These are phyloP conservation scores for Sporisorium graminicola DNA, from an alignment of 1,284 basidiomycete genomes.

Conservation along the genomic window DNA sequence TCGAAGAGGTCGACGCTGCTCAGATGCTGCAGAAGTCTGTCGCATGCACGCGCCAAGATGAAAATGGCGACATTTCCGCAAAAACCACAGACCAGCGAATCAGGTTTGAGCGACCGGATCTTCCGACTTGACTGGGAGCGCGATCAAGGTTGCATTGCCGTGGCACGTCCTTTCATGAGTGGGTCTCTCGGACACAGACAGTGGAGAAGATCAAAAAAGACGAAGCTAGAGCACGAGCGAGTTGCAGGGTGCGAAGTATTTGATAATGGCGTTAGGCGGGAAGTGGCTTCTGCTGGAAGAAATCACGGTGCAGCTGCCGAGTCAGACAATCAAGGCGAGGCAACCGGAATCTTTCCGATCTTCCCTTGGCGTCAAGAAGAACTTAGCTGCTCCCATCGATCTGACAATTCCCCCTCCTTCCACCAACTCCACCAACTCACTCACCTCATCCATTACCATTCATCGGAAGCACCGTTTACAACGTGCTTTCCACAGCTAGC, in stretches of 20 bases:
- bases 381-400: too few relatives aligned
- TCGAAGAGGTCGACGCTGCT: not conserved
- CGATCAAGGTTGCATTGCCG: conserved; percentile 3
- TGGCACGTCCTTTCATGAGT: not conserved
- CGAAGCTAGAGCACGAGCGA: too few relatives aligned
- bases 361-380: not conserved
- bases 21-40: too few relatives aligned
- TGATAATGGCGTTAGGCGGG: conserved; percentile 10
- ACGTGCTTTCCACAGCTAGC: not conserved
- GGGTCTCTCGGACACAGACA: too few relatives aligned
- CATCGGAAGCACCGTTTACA: not conserved
- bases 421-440: too few relatives aligned
- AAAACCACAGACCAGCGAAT: not conserved
- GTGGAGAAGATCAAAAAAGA: too few relatives aligned
- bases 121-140: not conserved
- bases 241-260: not conserved
- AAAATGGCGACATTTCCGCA: conserved; percentile 1
- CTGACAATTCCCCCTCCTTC: too few relatives aligned
- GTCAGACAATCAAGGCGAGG: not conserved
- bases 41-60: conserved; percentile 1
- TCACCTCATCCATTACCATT: too few relatives aligned
- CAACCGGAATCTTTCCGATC: not conserved
- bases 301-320: not conserved
- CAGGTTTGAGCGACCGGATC: not conserved
- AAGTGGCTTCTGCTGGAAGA: conserved; percentile 5